phyloP scores from a whole-genome alignment of 78 protist genomes.

The Dictyostelium capitatum region DNA sequence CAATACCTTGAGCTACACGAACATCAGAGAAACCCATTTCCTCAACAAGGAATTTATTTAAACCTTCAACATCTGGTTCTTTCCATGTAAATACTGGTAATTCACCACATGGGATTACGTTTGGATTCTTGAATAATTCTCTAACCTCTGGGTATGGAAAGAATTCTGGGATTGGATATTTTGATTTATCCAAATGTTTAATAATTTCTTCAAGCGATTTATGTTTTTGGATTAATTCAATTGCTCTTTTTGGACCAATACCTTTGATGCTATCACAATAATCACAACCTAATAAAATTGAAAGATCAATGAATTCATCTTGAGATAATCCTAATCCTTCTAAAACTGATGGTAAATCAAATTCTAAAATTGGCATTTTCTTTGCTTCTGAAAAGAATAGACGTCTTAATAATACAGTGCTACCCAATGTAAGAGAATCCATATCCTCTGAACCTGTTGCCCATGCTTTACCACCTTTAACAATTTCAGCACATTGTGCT shows the following conservation, averaged over 20 bases:
- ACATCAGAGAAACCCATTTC: slow-evolving; percentile 91
- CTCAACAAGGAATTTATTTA: slow-evolving; percentile 83
- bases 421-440: slow-evolving; percentile 98
- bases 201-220: slow-evolving; percentile 87
- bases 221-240: slow-evolving; percentile 82
- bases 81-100: slow-evolving; percentile 80
- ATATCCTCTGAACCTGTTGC: slow-evolving; percentile 98
- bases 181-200: slow-evolving; percentile 71
- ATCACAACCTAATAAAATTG: slow-evolving; percentile 98
- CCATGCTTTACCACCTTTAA: slow-evolving; percentile 85
- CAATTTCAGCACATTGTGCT: slow-evolving; percentile 98
- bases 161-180: slow-evolving; percentile 88
- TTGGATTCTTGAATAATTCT: slow-evolving; percentile 90
- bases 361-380: slow-evolving; percentile 93
- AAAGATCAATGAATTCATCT: slow-evolving; percentile 97
- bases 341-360: slow-evolving; percentile 82
- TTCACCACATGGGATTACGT: slow-evolving; percentile 62
- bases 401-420: slow-evolving; percentile 83
- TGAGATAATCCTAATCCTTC: slow-evolving; percentile 85
- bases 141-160: slow-evolving; percentile 88
- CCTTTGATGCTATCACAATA: slow-evolving; percentile 93
- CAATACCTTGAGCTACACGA: slow-evolving; percentile 76
- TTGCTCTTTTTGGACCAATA: slow-evolving; percentile 93
- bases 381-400: slow-evolving; percentile 91
- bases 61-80: slow-evolving; percentile 93